Evolutionary conservation across 2,329 filamentous ascomycete genomes (phyloP).

Genomic region (Westerdykella sp.): DNA sequence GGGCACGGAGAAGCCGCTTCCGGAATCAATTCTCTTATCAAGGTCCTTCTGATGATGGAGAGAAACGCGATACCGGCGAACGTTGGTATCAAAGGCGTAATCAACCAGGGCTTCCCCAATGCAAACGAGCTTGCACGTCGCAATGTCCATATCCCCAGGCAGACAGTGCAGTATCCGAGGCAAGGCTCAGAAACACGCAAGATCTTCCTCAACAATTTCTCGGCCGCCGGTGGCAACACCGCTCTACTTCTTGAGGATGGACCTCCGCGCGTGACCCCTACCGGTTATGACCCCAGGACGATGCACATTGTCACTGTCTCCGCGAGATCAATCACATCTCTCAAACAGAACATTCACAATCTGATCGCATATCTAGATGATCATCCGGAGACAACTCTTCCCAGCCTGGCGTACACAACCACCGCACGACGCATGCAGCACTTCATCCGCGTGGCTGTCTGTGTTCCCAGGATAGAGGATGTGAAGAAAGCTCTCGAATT

Average conservation of each 20-base stretch:
- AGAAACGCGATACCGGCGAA: constrained; percentile 50
- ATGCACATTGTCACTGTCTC: constrained; percentile 47
- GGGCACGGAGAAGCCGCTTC: constrained; percentile 51
- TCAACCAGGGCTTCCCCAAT: constrained; percentile 49
- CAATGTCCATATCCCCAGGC: constrained; percentile 48
- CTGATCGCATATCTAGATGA: constrained; percentile 43
- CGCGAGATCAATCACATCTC: constrained; percentile 46
- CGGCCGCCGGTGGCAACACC: constrained; percentile 50
- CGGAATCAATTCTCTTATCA: constrained; percentile 50
- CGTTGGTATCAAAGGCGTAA: constrained; percentile 50
- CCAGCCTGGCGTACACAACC: constrained; percentile 48
- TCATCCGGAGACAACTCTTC: constrained; percentile 41
- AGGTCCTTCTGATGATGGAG: constrained; percentile 51
- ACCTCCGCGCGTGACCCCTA: constrained; percentile 39
- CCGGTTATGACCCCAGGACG: constrained; percentile 40
- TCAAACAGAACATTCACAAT: constrained; percentile 48
- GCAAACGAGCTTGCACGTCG: constrained; percentile 45
- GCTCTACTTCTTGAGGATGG: constrained; percentile 49
- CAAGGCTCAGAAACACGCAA: constrained; percentile 45
- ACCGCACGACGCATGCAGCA: constrained; percentile 50
- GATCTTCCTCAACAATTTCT: constrained; percentile 51
- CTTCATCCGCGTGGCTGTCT: constrained; percentile 47
- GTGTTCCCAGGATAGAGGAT: constrained; percentile 43
- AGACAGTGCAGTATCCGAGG: constrained; percentile 42
- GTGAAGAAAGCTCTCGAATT: constrained; percentile 42